Base-by-base conservation (phyloP, 805 yeast genomes). In the Starmerella floricola region DNA sequence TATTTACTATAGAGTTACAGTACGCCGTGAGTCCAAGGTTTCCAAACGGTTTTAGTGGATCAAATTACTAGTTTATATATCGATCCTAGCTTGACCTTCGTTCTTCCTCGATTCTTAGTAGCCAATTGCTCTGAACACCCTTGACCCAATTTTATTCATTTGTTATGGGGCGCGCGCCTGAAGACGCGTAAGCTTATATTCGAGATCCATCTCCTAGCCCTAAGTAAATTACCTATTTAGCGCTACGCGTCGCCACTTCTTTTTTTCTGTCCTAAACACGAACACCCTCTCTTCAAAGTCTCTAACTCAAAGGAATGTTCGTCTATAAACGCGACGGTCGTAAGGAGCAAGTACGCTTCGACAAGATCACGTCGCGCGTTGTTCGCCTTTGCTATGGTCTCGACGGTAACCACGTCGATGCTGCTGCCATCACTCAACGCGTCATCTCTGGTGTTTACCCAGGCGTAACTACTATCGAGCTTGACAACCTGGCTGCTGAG, bases 381-480 rank as follows among this genome's bases (percentile, higher is more conserved):
- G 81, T 88, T 52, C 81, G 95, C 58, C 74, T 91, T 49, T 87
- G 97, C 55, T 88, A 91, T 59, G 96, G 96, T 39, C 73, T 91
- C 54, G 95, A 88, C 61, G 71, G 94, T 31, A 73, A 72, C 36
- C 95, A 86, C 62, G 87, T 91, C 46, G 97, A 91, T 59, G 87
- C 97, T 29, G 95, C 83, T 42, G 83, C 91, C 51, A 86, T 91
- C 63, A 88, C 98, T 18, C 97, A 91, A 63, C 74, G 94, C 59
- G 93, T 88, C 55, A 87, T 86, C 38, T 74, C 91, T 12, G 98
- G 98, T 61, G 95, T 91, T 43, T 91, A 88, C 63, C 93, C 85
- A 58, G 97, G 97, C 57, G 98, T 91, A 40, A 86, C 88, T 57
- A 91, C 97, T 42, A 73, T 80, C 47, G 96, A 91, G 62, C 67